Evolutionary conservation across 208 protist species (phyloP).

Genomic region (Acanthamoeba culbertsoni): DNA sequence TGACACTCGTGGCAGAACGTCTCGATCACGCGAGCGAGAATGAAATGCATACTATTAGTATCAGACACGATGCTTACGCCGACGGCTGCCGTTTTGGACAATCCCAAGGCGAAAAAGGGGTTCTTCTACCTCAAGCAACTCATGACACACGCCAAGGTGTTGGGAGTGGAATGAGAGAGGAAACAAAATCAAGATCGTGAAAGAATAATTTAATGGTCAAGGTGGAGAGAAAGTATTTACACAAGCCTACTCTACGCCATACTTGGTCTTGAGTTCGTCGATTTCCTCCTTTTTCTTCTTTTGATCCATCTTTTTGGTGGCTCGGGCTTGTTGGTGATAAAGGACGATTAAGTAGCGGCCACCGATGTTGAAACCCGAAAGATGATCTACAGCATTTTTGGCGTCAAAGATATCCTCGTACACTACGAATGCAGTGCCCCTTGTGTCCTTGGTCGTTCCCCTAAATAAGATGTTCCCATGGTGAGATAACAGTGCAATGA

Average conservation of each 20-base stretch:
- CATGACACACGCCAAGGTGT: background rate
- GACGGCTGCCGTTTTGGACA: background rate
- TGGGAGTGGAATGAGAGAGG: background rate
- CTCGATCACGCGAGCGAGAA: background rate
- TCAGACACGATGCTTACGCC: background rate
- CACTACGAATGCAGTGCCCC: constrained; percentile 91
- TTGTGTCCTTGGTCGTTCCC: constrained; percentile 84
- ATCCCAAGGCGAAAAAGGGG: background rate
- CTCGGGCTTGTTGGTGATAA: constrained; percentile 29
- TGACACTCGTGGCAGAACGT: background rate
- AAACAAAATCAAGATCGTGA: background rate
- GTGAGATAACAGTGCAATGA: background rate
- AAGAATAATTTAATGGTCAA: background rate
- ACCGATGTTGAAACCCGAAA: constrained; percentile 89
- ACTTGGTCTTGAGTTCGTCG: constrained; percentile 35
- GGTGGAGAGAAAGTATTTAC: too few relatives aligned
- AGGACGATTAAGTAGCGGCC: constrained; percentile 66
- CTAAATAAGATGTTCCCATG: constrained; percentile 42
- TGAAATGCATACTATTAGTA: background rate
- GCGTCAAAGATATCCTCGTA: constrained; percentile 94
- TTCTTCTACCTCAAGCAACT: background rate
- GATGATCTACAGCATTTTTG: constrained; percentile 89
- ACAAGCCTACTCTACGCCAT: background rate
- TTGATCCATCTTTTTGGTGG: constrained; percentile 39
- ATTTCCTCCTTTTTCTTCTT: constrained; percentile 59